A percentile compares a stretch with the other conserved stretches of the same genome.
These are phyloP conservation scores for Spergularia bocconei DNA, from an alignment of 148 eudicot species.

Conservation along the genomic window DNA sequence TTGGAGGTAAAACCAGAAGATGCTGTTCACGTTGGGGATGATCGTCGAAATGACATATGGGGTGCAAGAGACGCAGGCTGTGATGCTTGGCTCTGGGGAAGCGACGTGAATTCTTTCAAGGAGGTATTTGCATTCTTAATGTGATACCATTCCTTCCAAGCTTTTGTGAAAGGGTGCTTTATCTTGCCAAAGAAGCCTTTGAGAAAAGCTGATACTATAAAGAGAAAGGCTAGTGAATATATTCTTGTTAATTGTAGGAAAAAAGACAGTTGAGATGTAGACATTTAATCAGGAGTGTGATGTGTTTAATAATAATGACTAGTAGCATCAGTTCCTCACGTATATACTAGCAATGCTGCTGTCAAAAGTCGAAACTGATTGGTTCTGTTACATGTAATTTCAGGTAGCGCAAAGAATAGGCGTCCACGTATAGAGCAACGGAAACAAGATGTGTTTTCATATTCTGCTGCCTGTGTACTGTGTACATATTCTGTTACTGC, in stretches of 20 bases:
- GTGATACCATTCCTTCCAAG: background rate
- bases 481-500: background rate
- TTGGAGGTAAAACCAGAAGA: slow-evolving; percentile 87
- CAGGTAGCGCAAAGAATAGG: slow-evolving; percentile 93
- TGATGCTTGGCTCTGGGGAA: slow-evolving; percentile 99
- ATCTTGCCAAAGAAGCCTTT: background rate
- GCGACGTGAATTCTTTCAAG: slow-evolving; percentile 84
- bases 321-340: background rate
- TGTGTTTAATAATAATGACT: background rate
- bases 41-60: slow-evolving; percentile 95
- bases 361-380: background rate
- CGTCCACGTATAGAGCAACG: slow-evolving; percentile 44
- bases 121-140: slow-evolving; percentile 51
- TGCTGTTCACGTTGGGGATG: slow-evolving; percentile 97
- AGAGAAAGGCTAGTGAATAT: background rate
- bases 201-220: background rate
- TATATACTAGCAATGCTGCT: background rate
- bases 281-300: background rate
- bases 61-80: slow-evolving; percentile 99
- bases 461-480: background rate
- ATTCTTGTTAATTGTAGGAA: background rate
- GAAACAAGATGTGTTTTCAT: background rate
- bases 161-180: slow-evolving; percentile 10
- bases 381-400: slow-evolving; percentile 4
- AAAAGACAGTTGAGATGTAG: background rate